Base-by-base conservation (phyloP, 345 rosid genomes). In the Durio zibethinus region DNA sequence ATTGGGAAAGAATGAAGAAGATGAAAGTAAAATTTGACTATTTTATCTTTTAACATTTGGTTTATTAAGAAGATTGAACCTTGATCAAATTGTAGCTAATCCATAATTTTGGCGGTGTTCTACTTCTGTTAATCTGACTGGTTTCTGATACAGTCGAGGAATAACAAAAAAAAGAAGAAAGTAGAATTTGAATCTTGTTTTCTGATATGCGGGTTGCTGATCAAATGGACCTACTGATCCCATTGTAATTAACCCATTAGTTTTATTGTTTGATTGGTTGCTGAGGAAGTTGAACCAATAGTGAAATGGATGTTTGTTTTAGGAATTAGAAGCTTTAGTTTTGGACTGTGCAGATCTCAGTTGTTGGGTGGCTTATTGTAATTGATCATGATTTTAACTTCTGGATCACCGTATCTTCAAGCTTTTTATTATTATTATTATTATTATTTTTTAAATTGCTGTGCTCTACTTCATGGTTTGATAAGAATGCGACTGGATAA, bases 361-460 rank as follows among this genome's bases (percentile, higher is more conserved):
- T 27, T 7, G 27, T 27, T 48, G 59, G 6, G 40, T 70, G 57
- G 74, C 40, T 29, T 16, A 27, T 18, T 8, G 54, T 29, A 48
- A 70, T 47, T 48, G 74, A 70, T 47, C 73, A 45, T 45, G 56
- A 45, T 40, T 40, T 40, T 66, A 23, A 69, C 36, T 69, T 45
- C 54, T 69, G 40, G 73, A 25, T 64, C 29, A 29, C 42, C 29
- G 74, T 56, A 48, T 70, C 38, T 70, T 48, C 42, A 18, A 29
- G 59, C n/a, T n/a, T n/a, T n/a, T n/a, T n/a, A n/a, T n/a, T n/a
- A n/a, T n/a, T n/a, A n/a, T n/a, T n/a, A n/a, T n/a, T n/a, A n/a
- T n/a, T n/a, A n/a, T n/a, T n/a, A n/a, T n/a, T 52, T 48, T 69
- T 70, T 48, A 25, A 62, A 4, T 16, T 63, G 45, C 23, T 7